Evolutionary conservation across 1,284 basidiomycete genomes (phyloP).

Genomic region (Marasmius fiardii): DNA sequence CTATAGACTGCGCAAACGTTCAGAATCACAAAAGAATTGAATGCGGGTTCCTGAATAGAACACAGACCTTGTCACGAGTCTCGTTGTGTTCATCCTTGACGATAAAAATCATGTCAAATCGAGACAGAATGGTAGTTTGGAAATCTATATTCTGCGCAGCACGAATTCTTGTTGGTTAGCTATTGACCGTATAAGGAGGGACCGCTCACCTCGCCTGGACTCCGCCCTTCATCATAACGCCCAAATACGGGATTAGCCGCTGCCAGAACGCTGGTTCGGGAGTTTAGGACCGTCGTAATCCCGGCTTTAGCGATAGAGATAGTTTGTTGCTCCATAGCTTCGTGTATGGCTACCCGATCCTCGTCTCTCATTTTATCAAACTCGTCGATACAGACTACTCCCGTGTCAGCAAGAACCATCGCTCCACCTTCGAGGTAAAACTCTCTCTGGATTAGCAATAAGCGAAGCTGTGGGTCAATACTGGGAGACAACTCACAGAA

Average conservation of each 20-base stretch:
- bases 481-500: constrained; percentile 55
- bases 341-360: constrained; percentile 98
- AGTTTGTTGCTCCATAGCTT: constrained; percentile 99
- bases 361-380: constrained; percentile 99
- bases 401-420: constrained; percentile 98
- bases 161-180: not conserved
- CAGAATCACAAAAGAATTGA: no score
- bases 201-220: constrained; percentile 83
- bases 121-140: constrained; percentile 96
- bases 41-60: not conserved
- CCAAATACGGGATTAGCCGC: constrained; percentile 99
- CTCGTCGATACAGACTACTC: constrained; percentile 99
- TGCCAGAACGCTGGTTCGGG: constrained; percentile 92
- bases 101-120: constrained; percentile 99
- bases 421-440: constrained; percentile 99
- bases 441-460: constrained; percentile 78
- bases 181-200: not conserved
- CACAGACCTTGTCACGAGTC: constrained; percentile 76
- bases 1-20: constrained; percentile 68
- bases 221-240: constrained; percentile 95
- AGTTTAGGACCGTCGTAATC: constrained; percentile 98
- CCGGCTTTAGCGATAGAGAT: constrained; percentile 99
- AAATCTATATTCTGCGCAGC: constrained; percentile 87
- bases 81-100: constrained; percentile 99
- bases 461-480: not conserved